Base-by-base conservation (phyloP, 805 yeast species). In the Candida jianshihensis region DNA sequence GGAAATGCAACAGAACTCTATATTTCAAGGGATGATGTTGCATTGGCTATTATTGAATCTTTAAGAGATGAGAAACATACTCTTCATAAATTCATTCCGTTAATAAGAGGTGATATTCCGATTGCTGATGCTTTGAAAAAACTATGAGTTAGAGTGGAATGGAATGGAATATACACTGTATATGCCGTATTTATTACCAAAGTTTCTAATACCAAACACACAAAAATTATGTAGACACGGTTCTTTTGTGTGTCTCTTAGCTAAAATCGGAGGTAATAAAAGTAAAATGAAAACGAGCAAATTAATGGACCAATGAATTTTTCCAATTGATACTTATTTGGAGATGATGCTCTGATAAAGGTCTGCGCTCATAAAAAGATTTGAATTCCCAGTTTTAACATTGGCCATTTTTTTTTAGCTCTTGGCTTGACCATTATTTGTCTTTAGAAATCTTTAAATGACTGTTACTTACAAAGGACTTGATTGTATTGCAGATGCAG, bases 1-100 rank as follows among this genome's bases (percentile, higher is more conserved):
- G 37, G 46, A 10, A 54, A 44, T 4, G 47, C 51, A 11, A 34
- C 38, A 9, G 64, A 60, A 18, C 22, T 47, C 8, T 53, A 30
- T 19, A 26, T 72, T 27, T 48, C 62, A 25, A 66, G 84, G 41
- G 75, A 59, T 17, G 82, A 78, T 49, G 83, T 78, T 14, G 84
- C 84, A 5, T 38, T 40, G 26, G 66, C 63, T 19, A 62, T 73
- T 8, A 53, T 61, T 13, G 61, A 61, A 34, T 46, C 60, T 4
- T 46, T 75, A 43, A 52, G 56, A 34, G 49, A 63, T 30, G 43
- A n/a, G n/a, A n/a, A 52, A n/a, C 47, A 41, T 6, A 67, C 78
- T 0, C 56, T 53, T 26, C 61, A 66, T 17, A 69, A 66, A 53
- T 57, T 69, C 6, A 61, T 69, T 33, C 66, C 71, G 16, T 50